phyloP scores from a whole-genome alignment of 768 basidiomycete genomes.

The Lactifluus echinatus region DNA sequence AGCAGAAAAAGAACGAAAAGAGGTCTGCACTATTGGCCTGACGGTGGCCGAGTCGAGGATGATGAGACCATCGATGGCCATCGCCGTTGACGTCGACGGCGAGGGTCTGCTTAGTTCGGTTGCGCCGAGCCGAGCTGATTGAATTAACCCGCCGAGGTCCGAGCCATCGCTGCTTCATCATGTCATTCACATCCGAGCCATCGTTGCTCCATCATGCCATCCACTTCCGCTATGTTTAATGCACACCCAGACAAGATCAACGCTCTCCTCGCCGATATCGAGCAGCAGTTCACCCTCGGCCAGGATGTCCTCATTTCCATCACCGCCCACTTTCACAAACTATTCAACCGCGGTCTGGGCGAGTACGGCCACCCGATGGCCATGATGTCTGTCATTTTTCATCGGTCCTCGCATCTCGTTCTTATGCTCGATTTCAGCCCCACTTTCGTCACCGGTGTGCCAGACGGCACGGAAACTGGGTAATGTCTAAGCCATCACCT shows the following conservation, averaged over 20 bases:
- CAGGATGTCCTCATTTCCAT: conserved; percentile 56
- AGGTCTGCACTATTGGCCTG: conserved; percentile 77
- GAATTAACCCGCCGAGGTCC: no score
- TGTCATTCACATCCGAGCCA: no score
- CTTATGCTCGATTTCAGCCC: conserved; percentile 43
- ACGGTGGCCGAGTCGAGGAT: conserved; percentile 23
- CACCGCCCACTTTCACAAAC: conserved; percentile 70
- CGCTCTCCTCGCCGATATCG: conserved; percentile 49
- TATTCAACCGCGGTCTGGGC: conserved; percentile 66
- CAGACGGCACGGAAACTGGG: conserved; percentile 92
- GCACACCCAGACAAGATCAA: conserved; percentile 14
- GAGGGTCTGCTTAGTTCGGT: no score
- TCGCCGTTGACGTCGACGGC: neutral
- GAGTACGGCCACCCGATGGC: conserved; percentile 77
- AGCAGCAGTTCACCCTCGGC: conserved; percentile 61
- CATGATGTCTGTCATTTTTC: conserved; percentile 65
- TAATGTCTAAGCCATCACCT: conserved; percentile 29
- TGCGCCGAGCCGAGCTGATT: no score
- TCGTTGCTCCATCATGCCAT: conserved; percentile 9
- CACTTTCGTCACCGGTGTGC: conserved; percentile 91
- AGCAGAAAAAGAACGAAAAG: conserved; percentile 68
- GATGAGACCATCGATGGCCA: conserved; percentile 22
- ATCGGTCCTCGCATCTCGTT: neutral
- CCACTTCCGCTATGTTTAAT: conserved; percentile 11
- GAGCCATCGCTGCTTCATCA: no score